Conservation (phyloP, 2,329 filamentous ascomycete species). For the Teratosphaeria epicoccoides region DNA sequence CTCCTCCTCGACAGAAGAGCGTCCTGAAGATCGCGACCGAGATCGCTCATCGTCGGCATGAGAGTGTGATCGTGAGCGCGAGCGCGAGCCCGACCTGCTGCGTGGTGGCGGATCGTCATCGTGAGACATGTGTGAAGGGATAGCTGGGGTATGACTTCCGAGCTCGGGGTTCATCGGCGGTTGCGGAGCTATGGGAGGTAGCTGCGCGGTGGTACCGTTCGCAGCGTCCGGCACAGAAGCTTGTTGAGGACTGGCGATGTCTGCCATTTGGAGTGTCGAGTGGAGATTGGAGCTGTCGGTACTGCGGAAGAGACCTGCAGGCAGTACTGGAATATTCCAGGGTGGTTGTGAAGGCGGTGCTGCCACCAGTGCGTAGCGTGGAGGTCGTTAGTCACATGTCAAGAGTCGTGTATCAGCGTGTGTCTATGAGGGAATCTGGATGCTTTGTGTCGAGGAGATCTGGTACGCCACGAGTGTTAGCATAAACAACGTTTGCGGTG, state of each 20-base stretch:
- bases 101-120: background rate
- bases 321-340: background rate
- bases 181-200: background rate
- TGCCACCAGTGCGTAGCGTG: conserved; percentile 1
- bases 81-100: background rate
- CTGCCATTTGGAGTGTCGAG: background rate
- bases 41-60: background rate
- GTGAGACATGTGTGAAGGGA: background rate
- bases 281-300: background rate
- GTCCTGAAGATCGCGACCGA: conserved; percentile 1
- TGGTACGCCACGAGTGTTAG: too few species aligned
- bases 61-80: conserved; percentile 1
- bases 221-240: background rate
- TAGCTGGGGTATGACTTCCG: background rate
- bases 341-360: conserved; percentile 1
- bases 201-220: background rate
- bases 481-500: background rate
- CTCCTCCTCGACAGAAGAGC: conserved; percentile 13
- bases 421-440: background rate
- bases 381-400: background rate
- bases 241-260: background rate
- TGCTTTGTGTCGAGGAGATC: too few species aligned
- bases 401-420: background rate
- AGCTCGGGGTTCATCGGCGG: background rate
- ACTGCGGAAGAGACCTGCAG: background rate